phyloP scores from a whole-genome alignment of 139 green algal species.

The Chlorella sp. region DNA sequence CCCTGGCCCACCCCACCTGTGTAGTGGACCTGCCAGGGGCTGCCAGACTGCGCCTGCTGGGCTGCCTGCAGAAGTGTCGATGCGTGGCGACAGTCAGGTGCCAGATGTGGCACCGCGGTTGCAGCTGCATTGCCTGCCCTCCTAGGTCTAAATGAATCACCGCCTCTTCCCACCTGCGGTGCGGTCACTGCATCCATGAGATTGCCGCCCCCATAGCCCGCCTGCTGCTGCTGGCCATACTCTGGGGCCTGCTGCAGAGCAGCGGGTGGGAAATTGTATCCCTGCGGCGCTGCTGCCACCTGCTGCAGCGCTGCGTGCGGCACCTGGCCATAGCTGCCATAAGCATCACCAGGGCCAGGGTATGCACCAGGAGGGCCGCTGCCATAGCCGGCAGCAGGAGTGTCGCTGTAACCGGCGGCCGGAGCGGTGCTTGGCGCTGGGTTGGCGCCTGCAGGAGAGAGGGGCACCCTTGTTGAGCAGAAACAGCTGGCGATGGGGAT shows the following conservation, averaged over 20 bases:
- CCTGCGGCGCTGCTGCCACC: conserved; percentile 15
- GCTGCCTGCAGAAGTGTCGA: not conserved
- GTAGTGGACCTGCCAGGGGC: conserved; percentile 80
- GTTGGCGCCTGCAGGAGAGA: not conserved
- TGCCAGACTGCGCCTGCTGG: conserved; percentile 3
- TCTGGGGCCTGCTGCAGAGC: not conserved
- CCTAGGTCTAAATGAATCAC: too few relatives aligned
- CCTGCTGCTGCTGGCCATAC: conserved; percentile 9
- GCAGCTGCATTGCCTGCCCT: too few relatives aligned
- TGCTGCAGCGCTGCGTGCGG: conserved; percentile 32
- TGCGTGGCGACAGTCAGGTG: not conserved
- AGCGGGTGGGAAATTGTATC: not conserved
- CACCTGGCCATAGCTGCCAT: conserved; percentile 14
- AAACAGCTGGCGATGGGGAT: too few relatives aligned
- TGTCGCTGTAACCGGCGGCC: not conserved
- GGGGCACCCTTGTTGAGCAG: not conserved
- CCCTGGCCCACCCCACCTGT: conserved; percentile 25
- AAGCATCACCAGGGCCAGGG: not conserved
- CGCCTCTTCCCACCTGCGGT: not conserved
- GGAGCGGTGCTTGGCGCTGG: not conserved
- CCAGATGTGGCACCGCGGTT: too few relatives aligned
- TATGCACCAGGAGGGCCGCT: not conserved
- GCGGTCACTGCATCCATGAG: conserved; percentile 41
- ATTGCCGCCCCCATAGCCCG: conserved; percentile 3
- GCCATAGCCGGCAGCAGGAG: not conserved